These are phyloP conservation scores for Tolypocladium pustulatum DNA, from an alignment of 2,329 filamentous ascomycete species.

Conservation along the genomic window DNA sequence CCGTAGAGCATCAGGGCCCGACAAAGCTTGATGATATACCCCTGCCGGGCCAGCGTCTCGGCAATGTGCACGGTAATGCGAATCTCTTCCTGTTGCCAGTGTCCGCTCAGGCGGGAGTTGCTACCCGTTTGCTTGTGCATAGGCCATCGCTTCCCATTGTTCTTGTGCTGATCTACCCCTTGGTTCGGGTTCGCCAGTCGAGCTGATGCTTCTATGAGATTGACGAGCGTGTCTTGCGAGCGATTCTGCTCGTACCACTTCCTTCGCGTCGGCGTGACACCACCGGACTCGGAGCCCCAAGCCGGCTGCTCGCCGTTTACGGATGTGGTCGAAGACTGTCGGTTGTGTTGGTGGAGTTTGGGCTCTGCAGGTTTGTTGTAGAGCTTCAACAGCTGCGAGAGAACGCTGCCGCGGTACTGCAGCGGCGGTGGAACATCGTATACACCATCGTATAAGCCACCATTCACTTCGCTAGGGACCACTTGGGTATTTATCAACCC, in stretches of 20 bases:
- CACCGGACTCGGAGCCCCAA: conserved; percentile 21
- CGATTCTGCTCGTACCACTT: conserved; percentile 40
- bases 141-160: conserved; percentile 19
- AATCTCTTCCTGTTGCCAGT: conserved; percentile 32
- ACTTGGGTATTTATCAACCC: conserved; percentile 7
- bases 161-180: conserved; percentile 8
- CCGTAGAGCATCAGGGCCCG: conserved; percentile 78
- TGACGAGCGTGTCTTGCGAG: conserved; percentile 35
- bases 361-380: conserved; percentile 31
- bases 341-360: conserved; percentile 9
- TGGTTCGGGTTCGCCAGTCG: conserved; percentile 8
- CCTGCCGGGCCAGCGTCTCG: conserved; percentile 64
- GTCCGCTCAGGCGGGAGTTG: conserved; percentile 23
- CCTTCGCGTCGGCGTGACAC: conserved; percentile 29
- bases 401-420: conserved; percentile 32
- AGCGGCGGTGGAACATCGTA: conserved; percentile 28
- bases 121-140: conserved; percentile 26
- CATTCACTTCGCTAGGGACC: conserved; percentile 22
- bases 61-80: conserved; percentile 43
- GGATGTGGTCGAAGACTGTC: conserved; percentile 16
- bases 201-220: conserved; percentile 35
- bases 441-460: conserved; percentile 28
- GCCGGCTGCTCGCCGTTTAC: conserved; percentile 19
- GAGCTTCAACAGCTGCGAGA: conserved; percentile 35
- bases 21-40: conserved; percentile 76